These are phyloP conservation scores for Hippophae rhamnoides DNA, from an alignment of 306 rosid genomes.

Conservation along the genomic window DNA sequence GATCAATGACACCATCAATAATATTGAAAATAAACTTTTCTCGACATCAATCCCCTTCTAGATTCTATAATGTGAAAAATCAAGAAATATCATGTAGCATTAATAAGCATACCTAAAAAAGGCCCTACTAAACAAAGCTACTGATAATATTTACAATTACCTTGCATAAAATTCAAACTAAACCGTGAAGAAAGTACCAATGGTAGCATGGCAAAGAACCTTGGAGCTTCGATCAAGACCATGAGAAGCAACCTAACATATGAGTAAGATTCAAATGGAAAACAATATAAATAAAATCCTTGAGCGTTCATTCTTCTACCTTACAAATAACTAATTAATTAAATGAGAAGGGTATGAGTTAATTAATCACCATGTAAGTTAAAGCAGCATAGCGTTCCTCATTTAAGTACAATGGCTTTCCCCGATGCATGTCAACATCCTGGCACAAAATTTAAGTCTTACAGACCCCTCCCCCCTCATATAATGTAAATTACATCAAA, in stretches of 20 bases:
- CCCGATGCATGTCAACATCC: slow-evolving; percentile 80
- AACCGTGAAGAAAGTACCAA: slow-evolving; percentile 72
- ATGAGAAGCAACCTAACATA: slow-evolving; percentile 82
- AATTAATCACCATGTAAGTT: slow-evolving; percentile 59
- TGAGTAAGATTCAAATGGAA: slow-evolving; percentile 4
- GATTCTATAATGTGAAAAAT: no score
- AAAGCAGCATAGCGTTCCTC: slow-evolving; percentile 91
- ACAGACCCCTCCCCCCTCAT: no score
- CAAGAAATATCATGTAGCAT: background rate
- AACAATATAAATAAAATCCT: background rate
- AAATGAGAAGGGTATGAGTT: background rate
- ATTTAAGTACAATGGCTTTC: slow-evolving; percentile 83
- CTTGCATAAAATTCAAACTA: slow-evolving; percentile 33
- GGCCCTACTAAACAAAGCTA: no score
- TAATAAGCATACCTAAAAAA: no score
- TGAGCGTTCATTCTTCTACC: background rate
- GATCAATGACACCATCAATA: no score
- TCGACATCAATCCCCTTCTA: no score
- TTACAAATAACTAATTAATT: background rate
- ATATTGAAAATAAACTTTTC: no score
- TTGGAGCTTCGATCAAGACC: slow-evolving; percentile 92
- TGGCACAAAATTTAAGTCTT: slow-evolving; percentile 20
- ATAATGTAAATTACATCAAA: background rate
- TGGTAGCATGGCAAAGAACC: slow-evolving; percentile 95
- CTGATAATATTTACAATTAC: background rate